Evolutionary conservation across 2,329 filamentous ascomycete genomes (phyloP).

Genomic region (Pseudovirgaria hyperparasitica): DNA sequence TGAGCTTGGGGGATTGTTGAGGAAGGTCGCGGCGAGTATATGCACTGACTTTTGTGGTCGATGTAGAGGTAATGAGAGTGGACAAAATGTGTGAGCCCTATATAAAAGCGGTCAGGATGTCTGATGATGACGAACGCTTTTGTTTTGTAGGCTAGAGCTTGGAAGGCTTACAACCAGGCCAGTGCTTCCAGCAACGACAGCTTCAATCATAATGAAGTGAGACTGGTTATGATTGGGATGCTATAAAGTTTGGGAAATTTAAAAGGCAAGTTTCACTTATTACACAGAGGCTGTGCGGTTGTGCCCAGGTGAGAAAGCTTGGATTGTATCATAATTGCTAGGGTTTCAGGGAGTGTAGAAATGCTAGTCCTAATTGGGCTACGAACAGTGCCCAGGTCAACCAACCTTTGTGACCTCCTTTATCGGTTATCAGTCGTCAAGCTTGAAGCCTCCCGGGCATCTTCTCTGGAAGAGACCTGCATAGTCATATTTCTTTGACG

Average conservation of each 20-base stretch:
- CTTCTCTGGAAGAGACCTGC: constrained; percentile 20
- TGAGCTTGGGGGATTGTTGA: constrained; percentile 43
- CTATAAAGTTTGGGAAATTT: background rate
- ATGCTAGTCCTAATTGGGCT: too few relatives aligned
- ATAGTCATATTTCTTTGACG: constrained; percentile 24
- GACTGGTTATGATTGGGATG: background rate
- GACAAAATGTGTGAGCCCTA: constrained; percentile 64
- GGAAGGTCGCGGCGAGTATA: constrained; percentile 55
- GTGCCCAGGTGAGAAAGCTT: too few relatives aligned
- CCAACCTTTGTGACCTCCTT: too few relatives aligned
- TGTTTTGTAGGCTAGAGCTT: constrained; percentile 1
- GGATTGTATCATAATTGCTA: too few relatives aligned
- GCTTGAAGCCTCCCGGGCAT: constrained; percentile 24
- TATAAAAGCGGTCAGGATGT: constrained; percentile 11
- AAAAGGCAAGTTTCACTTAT: background rate
- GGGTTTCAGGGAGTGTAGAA: too few relatives aligned
- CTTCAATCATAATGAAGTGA: constrained; percentile 31
- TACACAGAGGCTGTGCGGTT: background rate
- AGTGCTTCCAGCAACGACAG: constrained; percentile 50
- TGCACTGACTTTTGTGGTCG: constrained; percentile 44
- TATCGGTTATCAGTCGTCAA: too few relatives aligned
- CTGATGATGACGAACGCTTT: too few relatives aligned
- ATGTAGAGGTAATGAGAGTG: constrained; percentile 41
- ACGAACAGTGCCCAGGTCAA: too few relatives aligned
- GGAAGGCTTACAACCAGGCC: constrained; percentile 40